Evolutionary conservation across 208 protist genomes (phyloP), one percentile per base, ranked within the genome.

Genomic region (Leishmania tropica): DNA sequence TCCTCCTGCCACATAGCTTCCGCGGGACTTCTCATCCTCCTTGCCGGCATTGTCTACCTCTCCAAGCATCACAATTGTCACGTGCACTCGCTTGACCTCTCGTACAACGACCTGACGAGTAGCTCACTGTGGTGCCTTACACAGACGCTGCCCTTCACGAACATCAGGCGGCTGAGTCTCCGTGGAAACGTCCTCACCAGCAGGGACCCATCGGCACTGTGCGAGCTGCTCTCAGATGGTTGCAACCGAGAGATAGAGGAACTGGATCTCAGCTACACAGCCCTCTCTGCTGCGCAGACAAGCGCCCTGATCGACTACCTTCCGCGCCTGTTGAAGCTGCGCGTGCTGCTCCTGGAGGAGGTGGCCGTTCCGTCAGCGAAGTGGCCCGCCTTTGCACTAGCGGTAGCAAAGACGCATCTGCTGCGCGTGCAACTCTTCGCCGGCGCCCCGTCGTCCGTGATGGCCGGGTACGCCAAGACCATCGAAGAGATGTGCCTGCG

Each of bases 241-340:
- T 92, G 88, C 60, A 79, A 62, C 24, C 67, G 11, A 11, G 45
- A 83, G 28, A 53, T 97, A 28, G 87, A 93, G 79, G 94, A 97
- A 84, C 85, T 97, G 28, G 93, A 96, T 58, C 83, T 97, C 53
- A 88, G 89, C 81, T 87, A 90, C 81, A 97, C 93, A 1, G 62
- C 51, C 47, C 87, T 97, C 28, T 87, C 87, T 37, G 51, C 54
- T 3, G 81, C 48, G 54, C 92, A 97, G 71, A 77, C 93, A 19
- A 88, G 80, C 48, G 78, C 85, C 5, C 53, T 97, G 47, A 93
- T 97, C 71, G 85, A 95, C 21, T 87, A 80, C 35, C 81, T 97
- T 28, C 94, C 93, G 17, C 70, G 74, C 28, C n/a, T 96, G 37
- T 64, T n/a, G 5, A 71, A 78, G 17, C 75, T 96, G 24, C 87